phyloP scores from a whole-genome alignment of 495 filamentous ascomycete species.

The Haplographium delicatum region DNA sequence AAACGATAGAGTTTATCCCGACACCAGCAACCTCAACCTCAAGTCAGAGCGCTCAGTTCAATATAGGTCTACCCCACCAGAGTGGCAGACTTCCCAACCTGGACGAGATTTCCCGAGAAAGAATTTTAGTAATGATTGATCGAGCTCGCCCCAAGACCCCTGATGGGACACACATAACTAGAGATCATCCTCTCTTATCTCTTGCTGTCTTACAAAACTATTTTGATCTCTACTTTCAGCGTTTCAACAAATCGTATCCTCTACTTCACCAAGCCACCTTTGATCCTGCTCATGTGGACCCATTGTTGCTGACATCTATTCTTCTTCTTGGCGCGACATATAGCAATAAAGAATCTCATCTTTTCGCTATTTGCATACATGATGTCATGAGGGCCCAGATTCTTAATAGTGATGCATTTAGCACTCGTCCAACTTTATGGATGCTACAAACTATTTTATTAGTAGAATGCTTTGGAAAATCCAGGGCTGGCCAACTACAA shows the following conservation, averaged over 20 bases:
- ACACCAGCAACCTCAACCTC: background rate
- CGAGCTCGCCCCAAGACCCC: slow-evolving; percentile 35
- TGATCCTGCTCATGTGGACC: slow-evolving; percentile 37
- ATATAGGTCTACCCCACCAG: background rate
- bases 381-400: slow-evolving; percentile 40
- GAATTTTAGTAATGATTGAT: slow-evolving; percentile 40
- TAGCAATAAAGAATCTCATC: slow-evolving; percentile 46
- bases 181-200: slow-evolving; percentile 43
- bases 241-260: slow-evolving; percentile 51
- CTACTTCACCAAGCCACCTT: slow-evolving; percentile 50
- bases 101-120: slow-evolving; percentile 33
- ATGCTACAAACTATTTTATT: slow-evolving; percentile 51
- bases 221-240: slow-evolving; percentile 49
- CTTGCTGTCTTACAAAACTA: slow-evolving; percentile 43
- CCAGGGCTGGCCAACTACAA: slow-evolving; percentile 48
- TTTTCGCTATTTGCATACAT: slow-evolving; percentile 47
- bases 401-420: slow-evolving; percentile 40
- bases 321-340: slow-evolving; percentile 52
- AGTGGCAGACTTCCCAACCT: slow-evolving; percentile 26
- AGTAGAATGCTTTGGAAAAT: slow-evolving; percentile 56
- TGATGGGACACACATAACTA: slow-evolving; percentile 35
- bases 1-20: background rate
- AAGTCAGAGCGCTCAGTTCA: background rate
- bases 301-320: slow-evolving; percentile 43
- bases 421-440: slow-evolving; percentile 45